These are phyloP conservation scores for Rossbeevera mucosa DNA, from an alignment of 768 basidiomycete genomes.

Conservation along the genomic window DNA sequence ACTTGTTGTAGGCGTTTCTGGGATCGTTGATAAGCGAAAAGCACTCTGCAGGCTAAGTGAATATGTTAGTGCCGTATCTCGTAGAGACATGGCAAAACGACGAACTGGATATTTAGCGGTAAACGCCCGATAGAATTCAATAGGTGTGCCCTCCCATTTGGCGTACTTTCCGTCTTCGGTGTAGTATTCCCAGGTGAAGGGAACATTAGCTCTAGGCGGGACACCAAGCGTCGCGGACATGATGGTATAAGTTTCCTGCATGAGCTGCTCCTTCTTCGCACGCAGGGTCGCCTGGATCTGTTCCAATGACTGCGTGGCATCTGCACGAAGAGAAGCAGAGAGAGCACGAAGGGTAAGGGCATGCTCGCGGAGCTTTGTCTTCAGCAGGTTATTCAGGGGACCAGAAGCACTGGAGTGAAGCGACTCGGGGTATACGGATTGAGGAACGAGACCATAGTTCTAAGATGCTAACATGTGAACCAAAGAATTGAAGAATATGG, in stretches of 20 bases:
- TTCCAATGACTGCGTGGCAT: conserved; percentile 41
- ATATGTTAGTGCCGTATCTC: background rate
- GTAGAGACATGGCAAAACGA: conserved; percentile 6
- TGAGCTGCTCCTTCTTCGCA: conserved; percentile 77
- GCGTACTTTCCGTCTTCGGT: conserved; percentile 71
- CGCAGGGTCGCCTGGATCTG: conserved; percentile 55
- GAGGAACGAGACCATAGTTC: conserved; percentile 87
- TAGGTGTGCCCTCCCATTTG: conserved; percentile 75
- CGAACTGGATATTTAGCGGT: conserved; percentile 52
- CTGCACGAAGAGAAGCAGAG: conserved; percentile 47
- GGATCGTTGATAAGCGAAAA: conserved; percentile 97
- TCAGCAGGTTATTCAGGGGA: conserved; percentile 74
- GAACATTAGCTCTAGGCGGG: conserved; percentile 67
- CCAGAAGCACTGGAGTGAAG: conserved; percentile 71
- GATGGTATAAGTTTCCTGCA: conserved; percentile 80
- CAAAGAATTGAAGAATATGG: background rate
- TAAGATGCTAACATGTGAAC: conserved; percentile 33
- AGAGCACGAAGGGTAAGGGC: conserved; percentile 74
- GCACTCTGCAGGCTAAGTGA: conserved; percentile 55
- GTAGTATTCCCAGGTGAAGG: conserved; percentile 87
- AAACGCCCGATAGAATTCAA: conserved; percentile 72
- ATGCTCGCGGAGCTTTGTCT: conserved; percentile 89
- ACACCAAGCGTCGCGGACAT: conserved; percentile 84
- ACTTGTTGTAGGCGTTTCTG: conserved; percentile 72
- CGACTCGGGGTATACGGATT: conserved; percentile 78